Conservation (phyloP, 371 early-diverging fungal species). For the Lichtheimia ornata region DNA sequence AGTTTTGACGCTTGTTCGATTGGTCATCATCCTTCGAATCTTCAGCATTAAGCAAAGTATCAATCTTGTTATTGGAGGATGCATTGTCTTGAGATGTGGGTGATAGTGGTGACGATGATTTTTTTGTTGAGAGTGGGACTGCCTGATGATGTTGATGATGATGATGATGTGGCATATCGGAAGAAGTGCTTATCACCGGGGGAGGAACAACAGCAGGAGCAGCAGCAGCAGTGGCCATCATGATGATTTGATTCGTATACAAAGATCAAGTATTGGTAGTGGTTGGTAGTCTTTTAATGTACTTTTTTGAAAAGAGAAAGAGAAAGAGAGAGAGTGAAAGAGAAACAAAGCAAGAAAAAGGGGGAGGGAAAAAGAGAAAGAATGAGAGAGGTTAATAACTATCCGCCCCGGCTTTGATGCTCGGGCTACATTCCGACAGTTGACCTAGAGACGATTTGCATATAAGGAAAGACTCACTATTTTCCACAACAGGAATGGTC, state of each 20-base stretch:
- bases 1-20: conserved; percentile 23
- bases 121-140: conserved; percentile 4
- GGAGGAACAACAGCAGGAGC: no score
- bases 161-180: conserved; percentile 5
- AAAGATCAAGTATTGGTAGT: no score
- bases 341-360: conserved; percentile 14
- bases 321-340: conserved; percentile 7
- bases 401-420: conserved; percentile 1
- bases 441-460: no score
- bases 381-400: conserved; percentile 1
- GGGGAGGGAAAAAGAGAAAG: conserved; percentile 7
- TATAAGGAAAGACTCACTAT: no score
- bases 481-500: no score
- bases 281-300: no score
- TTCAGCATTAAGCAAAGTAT: conserved; percentile 1
- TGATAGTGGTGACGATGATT: neutral
- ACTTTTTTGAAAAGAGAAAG: conserved; percentile 3
- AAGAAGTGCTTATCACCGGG: no score
- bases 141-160: neutral
- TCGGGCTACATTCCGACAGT: no score
- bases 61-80: conserved; percentile 1
- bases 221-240: neutral
- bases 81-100: neutral
- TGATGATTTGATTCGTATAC: neutral
- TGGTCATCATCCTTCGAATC: neutral